Conservation (phyloP, 176 grass and related monocot species). For the Avena eriantha region DNA sequence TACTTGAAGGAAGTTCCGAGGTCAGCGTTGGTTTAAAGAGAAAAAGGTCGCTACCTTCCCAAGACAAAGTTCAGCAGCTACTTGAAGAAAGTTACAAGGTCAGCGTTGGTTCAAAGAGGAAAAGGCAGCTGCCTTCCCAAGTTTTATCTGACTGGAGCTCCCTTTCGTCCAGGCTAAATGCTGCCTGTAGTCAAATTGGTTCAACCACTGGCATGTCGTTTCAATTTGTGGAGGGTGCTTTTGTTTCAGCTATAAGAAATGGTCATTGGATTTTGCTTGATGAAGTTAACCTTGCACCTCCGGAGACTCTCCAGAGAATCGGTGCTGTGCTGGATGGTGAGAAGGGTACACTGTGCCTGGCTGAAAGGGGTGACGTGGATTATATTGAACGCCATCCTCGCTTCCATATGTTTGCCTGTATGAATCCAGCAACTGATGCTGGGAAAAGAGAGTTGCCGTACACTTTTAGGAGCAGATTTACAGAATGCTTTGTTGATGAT, state of each 20-base stretch:
- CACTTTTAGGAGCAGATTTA: conserved; percentile 90
- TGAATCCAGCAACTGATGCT: conserved; percentile 97
- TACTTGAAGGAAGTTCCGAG: conserved; percentile 34
- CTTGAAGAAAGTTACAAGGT: conserved; percentile 37
- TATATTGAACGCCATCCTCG: conserved; percentile 80
- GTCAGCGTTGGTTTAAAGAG: conserved; percentile 65
- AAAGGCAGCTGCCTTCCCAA: conserved; percentile 59
- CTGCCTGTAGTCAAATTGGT: conserved; percentile 60
- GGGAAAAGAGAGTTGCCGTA: conserved; percentile 89
- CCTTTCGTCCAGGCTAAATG: conserved; percentile 60
- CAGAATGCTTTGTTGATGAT: conserved; percentile 96
- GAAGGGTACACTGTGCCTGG: conserved; percentile 80
- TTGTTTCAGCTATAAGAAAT: conserved; percentile 83
- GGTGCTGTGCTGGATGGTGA: conserved; percentile 85
- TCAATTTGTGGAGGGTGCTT: conserved; percentile 90
- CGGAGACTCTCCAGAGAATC: conserved; percentile 97
- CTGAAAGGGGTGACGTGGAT: conserved; percentile 89
- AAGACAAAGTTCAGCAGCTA: conserved; percentile 25
- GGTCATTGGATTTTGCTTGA: conserved; percentile 97
- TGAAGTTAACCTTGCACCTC: conserved; percentile 97
- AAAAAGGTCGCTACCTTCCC: conserved; percentile 63
- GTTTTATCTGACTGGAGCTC: conserved; percentile 67
- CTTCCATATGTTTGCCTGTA: conserved; percentile 92
- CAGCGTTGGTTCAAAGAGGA: conserved; percentile 68
- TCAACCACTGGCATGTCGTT: conserved; percentile 68